Conservation (phyloP, 2,329 filamentous ascomycete genomes). For the Aspergillus fischeri region DNA sequence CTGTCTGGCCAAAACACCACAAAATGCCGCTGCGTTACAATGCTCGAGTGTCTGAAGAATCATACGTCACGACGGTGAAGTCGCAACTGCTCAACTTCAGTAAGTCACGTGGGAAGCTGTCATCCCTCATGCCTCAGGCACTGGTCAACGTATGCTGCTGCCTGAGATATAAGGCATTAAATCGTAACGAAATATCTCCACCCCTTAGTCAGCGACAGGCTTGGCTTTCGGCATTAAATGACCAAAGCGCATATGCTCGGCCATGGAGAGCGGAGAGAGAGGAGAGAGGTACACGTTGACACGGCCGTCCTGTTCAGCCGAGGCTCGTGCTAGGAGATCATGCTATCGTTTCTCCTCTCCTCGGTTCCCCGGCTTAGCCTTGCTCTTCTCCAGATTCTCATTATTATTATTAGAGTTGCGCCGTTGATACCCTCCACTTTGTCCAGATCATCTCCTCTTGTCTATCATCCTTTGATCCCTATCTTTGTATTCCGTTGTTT, state of each 20-base stretch:
- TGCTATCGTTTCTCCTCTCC: neutral
- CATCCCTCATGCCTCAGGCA: neutral
- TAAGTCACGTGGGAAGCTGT: neutral
- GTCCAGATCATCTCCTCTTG: constrained; percentile 1
- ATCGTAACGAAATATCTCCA: neutral
- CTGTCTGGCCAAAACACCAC: neutral
- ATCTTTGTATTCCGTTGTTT: neutral
- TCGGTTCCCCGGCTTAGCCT: neutral
- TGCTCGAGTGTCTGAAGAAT: neutral
- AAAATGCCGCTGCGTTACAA: neutral
- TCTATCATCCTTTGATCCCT: constrained; percentile 6
- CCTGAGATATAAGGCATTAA: neutral
- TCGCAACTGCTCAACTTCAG: neutral
- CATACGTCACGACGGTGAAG: neutral
- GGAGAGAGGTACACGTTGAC: too few species aligned
- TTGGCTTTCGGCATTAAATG: neutral
- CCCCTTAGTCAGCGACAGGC: neutral
- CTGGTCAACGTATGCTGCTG: too few species aligned
- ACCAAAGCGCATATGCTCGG: neutral
- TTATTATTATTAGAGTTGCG: neutral
- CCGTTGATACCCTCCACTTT: neutral
- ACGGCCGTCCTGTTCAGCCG: neutral
- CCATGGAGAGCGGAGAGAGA: too few species aligned
- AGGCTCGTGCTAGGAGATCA: neutral
- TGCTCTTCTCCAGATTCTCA: neutral